These are phyloP conservation scores for Bromus sterilis DNA, from an alignment of 176 grass and related monocot species.

Conservation along the genomic window DNA sequence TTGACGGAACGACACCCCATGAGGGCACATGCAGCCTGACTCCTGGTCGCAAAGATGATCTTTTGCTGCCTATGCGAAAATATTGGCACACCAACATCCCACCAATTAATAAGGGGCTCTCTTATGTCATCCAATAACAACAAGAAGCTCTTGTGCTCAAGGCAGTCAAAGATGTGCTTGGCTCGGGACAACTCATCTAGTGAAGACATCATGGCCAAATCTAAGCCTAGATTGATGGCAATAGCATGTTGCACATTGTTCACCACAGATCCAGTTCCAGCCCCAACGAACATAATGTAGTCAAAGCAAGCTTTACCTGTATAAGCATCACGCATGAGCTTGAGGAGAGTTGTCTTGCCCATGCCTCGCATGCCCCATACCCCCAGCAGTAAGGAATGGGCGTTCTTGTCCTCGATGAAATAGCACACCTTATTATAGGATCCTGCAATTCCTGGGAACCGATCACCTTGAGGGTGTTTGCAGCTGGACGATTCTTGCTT, in stretches of 20 bases:
- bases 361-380: background rate
- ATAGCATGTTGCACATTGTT: background rate
- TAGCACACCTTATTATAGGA: fast-evolving
- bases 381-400: background rate
- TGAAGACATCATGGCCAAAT: background rate
- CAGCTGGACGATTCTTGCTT: no score
- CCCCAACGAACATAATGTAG: background rate
- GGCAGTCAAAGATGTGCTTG: background rate
- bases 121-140: background rate
- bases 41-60: background rate
- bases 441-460: no score
- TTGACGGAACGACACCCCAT: background rate
- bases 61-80: background rate
- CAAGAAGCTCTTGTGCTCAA: background rate
- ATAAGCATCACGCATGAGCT: background rate
- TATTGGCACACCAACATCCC: background rate
- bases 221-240: background rate
- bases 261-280: background rate
- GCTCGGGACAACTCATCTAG: background rate
- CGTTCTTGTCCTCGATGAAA: background rate
- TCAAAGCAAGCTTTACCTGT: background rate
- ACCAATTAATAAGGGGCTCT: background rate
- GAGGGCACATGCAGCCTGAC: background rate
- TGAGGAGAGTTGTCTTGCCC: background rate
- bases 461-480: no score